Conservation (phyloP, 2,329 filamentous ascomycete genomes). For the Fusarium torulosum region DNA sequence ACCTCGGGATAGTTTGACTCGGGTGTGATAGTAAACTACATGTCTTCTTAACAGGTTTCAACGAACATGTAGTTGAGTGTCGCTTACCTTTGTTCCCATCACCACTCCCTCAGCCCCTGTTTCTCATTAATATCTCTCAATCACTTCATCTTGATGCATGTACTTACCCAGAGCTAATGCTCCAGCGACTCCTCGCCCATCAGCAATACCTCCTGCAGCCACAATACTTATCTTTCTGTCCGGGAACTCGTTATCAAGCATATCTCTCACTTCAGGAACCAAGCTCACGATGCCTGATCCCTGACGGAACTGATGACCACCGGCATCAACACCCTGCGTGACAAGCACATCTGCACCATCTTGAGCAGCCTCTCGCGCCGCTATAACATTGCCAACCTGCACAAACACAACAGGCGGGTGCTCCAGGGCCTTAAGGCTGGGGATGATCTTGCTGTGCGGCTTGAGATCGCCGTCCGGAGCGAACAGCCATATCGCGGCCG, state of each 20-base stretch:
- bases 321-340: conserved; percentile 73
- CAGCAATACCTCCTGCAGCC: conserved; percentile 71
- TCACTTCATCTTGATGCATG: background rate
- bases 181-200: conserved; percentile 67
- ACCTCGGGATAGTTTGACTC: conserved; percentile 59
- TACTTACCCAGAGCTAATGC: conserved; percentile 65
- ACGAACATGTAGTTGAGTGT: background rate
- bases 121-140: background rate
- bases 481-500: conserved; percentile 76
- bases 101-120: conserved; percentile 59
- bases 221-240: conserved; percentile 58
- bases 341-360: conserved; percentile 70
- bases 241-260: conserved; percentile 56
- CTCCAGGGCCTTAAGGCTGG: conserved; percentile 49
- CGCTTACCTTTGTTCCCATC: conserved; percentile 59
- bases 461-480: conserved; percentile 64
- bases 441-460: conserved; percentile 55
- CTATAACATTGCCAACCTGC: conserved; percentile 70
- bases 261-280: conserved; percentile 67
- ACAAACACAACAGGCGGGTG: conserved; percentile 65
- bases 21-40: conserved; percentile 58
- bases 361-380: conserved; percentile 63
- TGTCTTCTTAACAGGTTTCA: conserved; percentile 31
- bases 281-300: conserved; percentile 68
- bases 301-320: conserved; percentile 70